Evolutionary conservation across 306 rosid species (phyloP).

Genomic region (Quercus parvula): DNA sequence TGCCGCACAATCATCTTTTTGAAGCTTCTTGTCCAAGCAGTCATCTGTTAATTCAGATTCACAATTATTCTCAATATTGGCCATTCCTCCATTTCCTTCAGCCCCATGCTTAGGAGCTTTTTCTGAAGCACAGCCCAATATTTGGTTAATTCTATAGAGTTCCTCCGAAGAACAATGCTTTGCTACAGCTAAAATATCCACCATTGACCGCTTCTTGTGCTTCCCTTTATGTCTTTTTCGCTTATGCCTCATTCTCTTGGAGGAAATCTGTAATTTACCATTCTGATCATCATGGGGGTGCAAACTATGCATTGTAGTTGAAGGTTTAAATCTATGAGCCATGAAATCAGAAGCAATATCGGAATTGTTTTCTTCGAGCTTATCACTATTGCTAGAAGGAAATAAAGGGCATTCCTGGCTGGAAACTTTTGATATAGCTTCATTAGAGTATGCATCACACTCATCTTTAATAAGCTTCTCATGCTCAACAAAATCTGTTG

Average conservation of each 20-base stretch:
- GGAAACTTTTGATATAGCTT: slow-evolving; percentile 26
- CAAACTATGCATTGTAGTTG: slow-evolving; percentile 5
- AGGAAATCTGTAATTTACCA: slow-evolving; percentile 1
- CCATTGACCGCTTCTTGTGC: slow-evolving; percentile 50
- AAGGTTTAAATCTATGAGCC: slow-evolving; percentile 19
- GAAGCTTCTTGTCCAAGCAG: slow-evolving; percentile 17
- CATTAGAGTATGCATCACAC: slow-evolving; percentile 17
- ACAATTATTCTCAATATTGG: slow-evolving; percentile 22
- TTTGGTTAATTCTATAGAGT: slow-evolving; percentile 29
- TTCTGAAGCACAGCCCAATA: slow-evolving; percentile 13
- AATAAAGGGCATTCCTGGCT: slow-evolving; percentile 18
- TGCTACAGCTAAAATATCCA: slow-evolving; percentile 48
- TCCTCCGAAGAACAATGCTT: slow-evolving; percentile 38
- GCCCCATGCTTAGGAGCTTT: slow-evolving; percentile 19
- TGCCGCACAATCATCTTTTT: slow-evolving; percentile 20
- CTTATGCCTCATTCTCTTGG: slow-evolving; percentile 23
- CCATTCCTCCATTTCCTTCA: slow-evolving; percentile 19
- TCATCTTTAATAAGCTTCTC: slow-evolving; percentile 10
- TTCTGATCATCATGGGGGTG: background rate
- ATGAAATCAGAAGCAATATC: slow-evolving; percentile 18
- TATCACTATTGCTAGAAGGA: slow-evolving; percentile 2
- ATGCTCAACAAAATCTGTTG: slow-evolving; percentile 10
- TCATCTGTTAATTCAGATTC: slow-evolving; percentile 30
- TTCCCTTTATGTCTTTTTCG: slow-evolving; percentile 31
- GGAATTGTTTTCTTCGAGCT: slow-evolving; percentile 27